Percentiles rank a stretch among this genome's conserved stretches.
These are phyloP conservation scores for Entomortierella chlamydospora DNA, from an alignment of 192 early-diverging fungal species.

Conservation along the genomic window DNA sequence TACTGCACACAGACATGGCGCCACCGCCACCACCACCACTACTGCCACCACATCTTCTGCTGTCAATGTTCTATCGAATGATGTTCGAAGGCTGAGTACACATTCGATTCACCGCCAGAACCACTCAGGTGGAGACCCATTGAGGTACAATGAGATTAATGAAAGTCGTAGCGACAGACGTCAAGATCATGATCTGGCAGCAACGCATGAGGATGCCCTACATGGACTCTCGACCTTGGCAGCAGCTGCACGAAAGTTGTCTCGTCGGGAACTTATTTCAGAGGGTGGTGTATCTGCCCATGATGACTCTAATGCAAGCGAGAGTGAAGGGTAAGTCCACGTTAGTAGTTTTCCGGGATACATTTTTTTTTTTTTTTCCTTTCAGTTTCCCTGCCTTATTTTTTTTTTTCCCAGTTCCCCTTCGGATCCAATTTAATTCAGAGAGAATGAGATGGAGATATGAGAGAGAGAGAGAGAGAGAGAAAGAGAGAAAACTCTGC, in stretches of 20 bases:
- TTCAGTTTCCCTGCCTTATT: too few relatives aligned
- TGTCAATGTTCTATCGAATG: neutral
- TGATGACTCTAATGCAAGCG: conserved; percentile 37
- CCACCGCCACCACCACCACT: neutral
- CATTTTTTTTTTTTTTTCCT: conserved; percentile 4
- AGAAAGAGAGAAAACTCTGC: conserved; percentile 1
- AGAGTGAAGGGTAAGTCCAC: conserved; percentile 37
- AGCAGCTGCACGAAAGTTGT: conserved; percentile 17
- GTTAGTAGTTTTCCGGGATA: neutral
- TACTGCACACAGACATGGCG: conserved; percentile 2
- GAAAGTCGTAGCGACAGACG: neutral
- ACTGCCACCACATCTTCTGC: neutral
- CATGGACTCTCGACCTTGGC: conserved; percentile 6
- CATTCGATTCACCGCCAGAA: neutral
- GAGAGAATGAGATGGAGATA: neutral
- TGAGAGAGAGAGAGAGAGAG: too few relatives aligned
- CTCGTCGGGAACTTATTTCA: conserved; percentile 14
- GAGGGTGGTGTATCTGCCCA: neutral
- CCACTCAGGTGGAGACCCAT: neutral
- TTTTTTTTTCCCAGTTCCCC: conserved; percentile 22
- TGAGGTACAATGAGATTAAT: neutral
- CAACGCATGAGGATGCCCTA: neutral
- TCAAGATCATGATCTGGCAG: conserved; percentile 5
- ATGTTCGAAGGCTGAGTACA: neutral
- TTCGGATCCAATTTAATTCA: conserved; percentile 20